These are phyloP conservation scores for Talaromyces sp. DNA, from an alignment of 2,329 filamentous ascomycete species.

Conservation along the genomic window DNA sequence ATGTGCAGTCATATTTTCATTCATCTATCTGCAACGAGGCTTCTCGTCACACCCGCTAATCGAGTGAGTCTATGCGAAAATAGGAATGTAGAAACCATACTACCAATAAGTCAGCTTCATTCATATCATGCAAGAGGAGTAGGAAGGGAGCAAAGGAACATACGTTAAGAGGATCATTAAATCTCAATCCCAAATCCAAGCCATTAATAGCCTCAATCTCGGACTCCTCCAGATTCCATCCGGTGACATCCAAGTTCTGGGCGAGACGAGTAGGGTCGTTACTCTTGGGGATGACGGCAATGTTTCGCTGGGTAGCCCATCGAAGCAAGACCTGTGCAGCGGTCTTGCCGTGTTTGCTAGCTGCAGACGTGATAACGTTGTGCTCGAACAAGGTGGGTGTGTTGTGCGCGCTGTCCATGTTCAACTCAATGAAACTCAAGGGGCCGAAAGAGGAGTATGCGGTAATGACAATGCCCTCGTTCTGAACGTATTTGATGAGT, in stretches of 20 bases:
- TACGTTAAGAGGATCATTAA: conserved; percentile 72
- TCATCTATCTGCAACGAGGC: conserved; percentile 8
- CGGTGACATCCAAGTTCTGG: conserved; percentile 65
- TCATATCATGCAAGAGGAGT: background rate
- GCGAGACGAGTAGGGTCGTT: conserved; percentile 56
- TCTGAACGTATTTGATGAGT: conserved; percentile 66
- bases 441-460: conserved; percentile 84
- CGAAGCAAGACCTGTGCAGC: conserved; percentile 78
- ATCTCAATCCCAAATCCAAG: conserved; percentile 65
- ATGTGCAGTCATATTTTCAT: conserved; percentile 1
- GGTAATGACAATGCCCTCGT: conserved; percentile 69
- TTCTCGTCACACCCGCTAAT: background rate
- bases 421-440: conserved; percentile 72
- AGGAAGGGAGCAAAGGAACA: conserved; percentile 34
- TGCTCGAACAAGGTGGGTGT: conserved; percentile 70
- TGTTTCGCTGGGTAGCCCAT: conserved; percentile 79
- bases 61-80: conserved; percentile 46
- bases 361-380: conserved; percentile 60
- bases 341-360: conserved; percentile 67
- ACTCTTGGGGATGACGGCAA: conserved; percentile 81
- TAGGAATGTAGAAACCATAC: conserved; percentile 50
- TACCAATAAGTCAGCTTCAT: conserved; percentile 30
- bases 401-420: conserved; percentile 64
- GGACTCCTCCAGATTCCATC: conserved; percentile 62
- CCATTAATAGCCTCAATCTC: conserved; percentile 66